A percentile compares a stretch with the other conserved stretches of the same genome.
These are phyloP conservation scores for Mucor mucedo DNA, from an alignment of 371 early-diverging fungal genomes.

Conservation along the genomic window DNA sequence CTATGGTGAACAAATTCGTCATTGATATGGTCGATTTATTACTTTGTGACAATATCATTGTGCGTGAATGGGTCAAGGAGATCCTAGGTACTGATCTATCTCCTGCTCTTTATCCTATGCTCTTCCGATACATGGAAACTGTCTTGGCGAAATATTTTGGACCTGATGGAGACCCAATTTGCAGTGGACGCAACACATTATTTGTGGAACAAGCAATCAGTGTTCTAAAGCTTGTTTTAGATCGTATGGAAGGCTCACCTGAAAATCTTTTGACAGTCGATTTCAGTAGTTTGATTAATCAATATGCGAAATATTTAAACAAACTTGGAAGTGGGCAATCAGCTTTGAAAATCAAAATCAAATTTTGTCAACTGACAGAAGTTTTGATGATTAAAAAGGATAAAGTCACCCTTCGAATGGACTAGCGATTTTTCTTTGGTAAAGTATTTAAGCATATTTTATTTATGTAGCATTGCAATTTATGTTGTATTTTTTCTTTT, in stretches of 20 bases:
- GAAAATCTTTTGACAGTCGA: constrained; percentile 79
- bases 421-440: constrained; percentile 78
- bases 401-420: constrained; percentile 83
- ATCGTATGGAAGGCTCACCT: constrained; percentile 76
- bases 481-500: background rate
- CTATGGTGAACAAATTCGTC: constrained; percentile 82
- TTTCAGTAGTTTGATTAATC: constrained; percentile 78
- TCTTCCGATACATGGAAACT: constrained; percentile 81
- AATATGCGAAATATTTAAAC: constrained; percentile 83
- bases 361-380: constrained; percentile 86
- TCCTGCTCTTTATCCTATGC: constrained; percentile 81
- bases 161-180: constrained; percentile 74
- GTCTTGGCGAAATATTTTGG: constrained; percentile 82
- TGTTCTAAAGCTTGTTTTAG: constrained; percentile 83
- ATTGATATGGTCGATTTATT: constrained; percentile 87
- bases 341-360: constrained; percentile 81
- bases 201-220: constrained; percentile 90
- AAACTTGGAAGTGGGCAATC: constrained; percentile 66
- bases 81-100: constrained; percentile 86
- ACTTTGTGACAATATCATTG: constrained; percentile 81
- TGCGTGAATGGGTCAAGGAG: constrained; percentile 92
- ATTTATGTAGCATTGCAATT: background rate
- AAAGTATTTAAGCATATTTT: constrained; percentile 8
- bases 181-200: constrained; percentile 80
- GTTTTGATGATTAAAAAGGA: constrained; percentile 82